Evolutionary conservation across 805 yeast genomes (phyloP).

Genomic region (Wickerhamomyces rabaulensis): DNA sequence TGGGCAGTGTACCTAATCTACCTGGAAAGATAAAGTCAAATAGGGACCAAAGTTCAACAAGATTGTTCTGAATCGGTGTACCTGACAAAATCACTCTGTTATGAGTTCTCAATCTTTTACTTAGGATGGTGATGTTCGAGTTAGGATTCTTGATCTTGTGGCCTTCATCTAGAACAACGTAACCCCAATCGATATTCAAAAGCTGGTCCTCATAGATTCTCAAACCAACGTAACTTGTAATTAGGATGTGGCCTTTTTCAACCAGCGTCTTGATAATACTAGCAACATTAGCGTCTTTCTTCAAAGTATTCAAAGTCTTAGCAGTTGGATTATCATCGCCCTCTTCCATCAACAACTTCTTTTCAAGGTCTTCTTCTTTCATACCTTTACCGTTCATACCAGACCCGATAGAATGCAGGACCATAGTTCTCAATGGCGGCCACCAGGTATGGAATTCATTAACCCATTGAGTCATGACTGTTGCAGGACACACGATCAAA

Average conservation of each 20-base stretch:
- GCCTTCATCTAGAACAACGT: constrained; percentile 91
- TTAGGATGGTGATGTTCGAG: constrained; percentile 75
- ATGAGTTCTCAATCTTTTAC: constrained; percentile 81
- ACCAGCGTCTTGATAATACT: constrained; percentile 53
- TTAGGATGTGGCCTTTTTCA: constrained; percentile 70
- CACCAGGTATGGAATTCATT: constrained; percentile 96
- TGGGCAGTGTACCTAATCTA: constrained; percentile 88
- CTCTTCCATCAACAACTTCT: constrained; percentile 36
- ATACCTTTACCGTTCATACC: constrained; percentile 52
- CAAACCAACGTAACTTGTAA: constrained; percentile 90
- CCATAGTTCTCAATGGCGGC: constrained; percentile 87
- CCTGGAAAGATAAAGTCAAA: constrained; percentile 97
- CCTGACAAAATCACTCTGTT: constrained; percentile 88
- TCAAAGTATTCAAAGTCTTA: constrained; percentile 20
- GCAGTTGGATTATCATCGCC: constrained; percentile 34
- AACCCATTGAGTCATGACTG: constrained; percentile 96
- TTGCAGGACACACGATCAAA: constrained; percentile 90
- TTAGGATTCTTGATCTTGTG: constrained; percentile 96
- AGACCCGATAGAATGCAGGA: constrained; percentile 86
- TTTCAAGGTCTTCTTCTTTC: constrained; percentile 49
- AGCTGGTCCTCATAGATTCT: constrained; percentile 59
- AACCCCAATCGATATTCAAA: constrained; percentile 78
- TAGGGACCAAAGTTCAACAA: constrained; percentile 88
- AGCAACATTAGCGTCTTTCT: constrained; percentile 35
- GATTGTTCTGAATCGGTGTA: constrained; percentile 93